Evolutionary conservation across 345 rosid genomes (phyloP).

Genomic region (Atalantia buxifolia): DNA sequence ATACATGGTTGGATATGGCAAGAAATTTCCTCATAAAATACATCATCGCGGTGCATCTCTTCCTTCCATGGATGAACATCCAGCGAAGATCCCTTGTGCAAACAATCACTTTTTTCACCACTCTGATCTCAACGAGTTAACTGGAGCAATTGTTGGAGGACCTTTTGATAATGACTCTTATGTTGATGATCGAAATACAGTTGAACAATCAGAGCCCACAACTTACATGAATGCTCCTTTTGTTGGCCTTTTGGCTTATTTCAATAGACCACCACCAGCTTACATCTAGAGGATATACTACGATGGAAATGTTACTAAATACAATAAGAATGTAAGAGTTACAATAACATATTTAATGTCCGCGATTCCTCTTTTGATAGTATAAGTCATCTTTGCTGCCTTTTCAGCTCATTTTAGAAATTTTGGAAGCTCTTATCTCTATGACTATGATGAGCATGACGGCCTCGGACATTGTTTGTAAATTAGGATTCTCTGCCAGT

Average conservation of each 20-base stretch:
- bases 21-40: conserved; percentile 55
- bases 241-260: conserved; percentile 66
- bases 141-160: conserved; percentile 80
- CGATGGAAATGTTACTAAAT: background rate
- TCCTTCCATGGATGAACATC: conserved; percentile 49
- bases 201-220: conserved; percentile 55
- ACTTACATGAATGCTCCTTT: conserved; percentile 61
- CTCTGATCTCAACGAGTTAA: conserved; percentile 56
- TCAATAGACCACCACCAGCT: conserved; percentile 12
- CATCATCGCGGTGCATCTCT: conserved; percentile 77
- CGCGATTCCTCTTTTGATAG: too few species aligned
- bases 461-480: too few species aligned
- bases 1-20: conserved; percentile 84
- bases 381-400: too few species aligned
- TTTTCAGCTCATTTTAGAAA: too few species aligned
- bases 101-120: conserved; percentile 17
- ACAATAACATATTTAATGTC: too few species aligned
- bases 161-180: conserved; percentile 58
- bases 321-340: background rate
- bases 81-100: conserved; percentile 30
- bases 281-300: background rate
- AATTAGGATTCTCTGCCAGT: too few species aligned
- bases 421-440: too few species aligned
- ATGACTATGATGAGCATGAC: too few species aligned
- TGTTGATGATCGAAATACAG: conserved; percentile 32